phyloP scores from a whole-genome alignment of 1,284 basidiomycete genomes.

The Erythrobasidium hasegawianum region DNA sequence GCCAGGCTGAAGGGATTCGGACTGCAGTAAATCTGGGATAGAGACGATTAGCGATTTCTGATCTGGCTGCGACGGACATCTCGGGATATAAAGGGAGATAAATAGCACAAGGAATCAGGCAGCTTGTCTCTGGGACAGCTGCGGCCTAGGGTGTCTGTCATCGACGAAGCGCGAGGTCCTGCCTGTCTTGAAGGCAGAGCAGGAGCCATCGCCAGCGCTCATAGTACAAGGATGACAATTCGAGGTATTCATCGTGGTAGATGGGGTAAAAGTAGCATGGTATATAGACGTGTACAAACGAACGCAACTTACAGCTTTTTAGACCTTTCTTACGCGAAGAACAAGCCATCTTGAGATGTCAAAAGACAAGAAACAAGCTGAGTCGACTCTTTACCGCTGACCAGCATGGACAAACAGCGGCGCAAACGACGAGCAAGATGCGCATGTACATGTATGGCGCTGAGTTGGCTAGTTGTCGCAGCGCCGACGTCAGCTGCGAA shows the following conservation, averaged over 20 bases:
- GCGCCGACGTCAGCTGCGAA: background rate
- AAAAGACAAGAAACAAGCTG: background rate
- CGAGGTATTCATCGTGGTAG: slow-evolving; percentile 27
- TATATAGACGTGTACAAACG: too few species aligned
- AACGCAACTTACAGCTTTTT: too few species aligned
- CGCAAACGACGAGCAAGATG: background rate
- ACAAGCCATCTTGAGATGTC: background rate
- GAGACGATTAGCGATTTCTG: background rate
- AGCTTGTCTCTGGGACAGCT: slow-evolving; percentile 9
- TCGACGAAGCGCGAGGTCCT: slow-evolving; percentile 21
- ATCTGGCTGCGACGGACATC: background rate
- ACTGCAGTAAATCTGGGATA: background rate
- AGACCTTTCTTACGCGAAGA: too few species aligned
- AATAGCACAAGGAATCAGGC: slow-evolving; percentile 16
- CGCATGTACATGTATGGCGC: background rate
- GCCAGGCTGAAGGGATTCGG: slow-evolving; percentile 22
- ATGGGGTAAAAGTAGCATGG: background rate
- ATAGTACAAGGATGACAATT: slow-evolving; percentile 35
- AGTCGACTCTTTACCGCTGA: background rate
- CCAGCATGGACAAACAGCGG: background rate
- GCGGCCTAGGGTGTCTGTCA: slow-evolving; percentile 35
- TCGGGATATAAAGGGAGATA: background rate
- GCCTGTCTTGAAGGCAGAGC: too few species aligned
- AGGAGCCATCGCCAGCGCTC: slow-evolving; percentile 21
- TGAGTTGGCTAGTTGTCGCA: background rate